Evolutionary conservation across 164 flowering plant genomes (phyloP), one percentile per base, ranked within the genome.

Genomic region (Taxillus chinensis): DNA sequence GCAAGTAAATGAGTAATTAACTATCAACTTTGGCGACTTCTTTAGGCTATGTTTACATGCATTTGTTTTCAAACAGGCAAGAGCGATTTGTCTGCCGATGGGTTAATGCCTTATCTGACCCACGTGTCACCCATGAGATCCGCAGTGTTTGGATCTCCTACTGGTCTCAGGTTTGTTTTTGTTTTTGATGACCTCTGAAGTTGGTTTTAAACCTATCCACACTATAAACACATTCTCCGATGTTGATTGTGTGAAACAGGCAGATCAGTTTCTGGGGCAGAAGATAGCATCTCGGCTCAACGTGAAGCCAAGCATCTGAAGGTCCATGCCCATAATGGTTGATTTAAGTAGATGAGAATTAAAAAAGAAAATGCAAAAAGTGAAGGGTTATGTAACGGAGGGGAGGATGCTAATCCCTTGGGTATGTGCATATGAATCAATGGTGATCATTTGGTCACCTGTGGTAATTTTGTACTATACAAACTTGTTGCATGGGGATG

Each of bases 111-210:
- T 59, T 89, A 57, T 82, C 96, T 48, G 98, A 92, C 57, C 86
- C 90, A 6, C 85, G 96, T 51, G 83, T 89, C 65, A 92, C 98
- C 58, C 89, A 86, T 62, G 98, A 89, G 70, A 79, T 92, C 68
- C 83, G 90, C 64, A 70, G 76, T 70, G 83, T 85, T 65, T 92
- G 98, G 98, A 67, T 92, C 73, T 79, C 95, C 17, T 89, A 83
- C 79, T 87, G 90, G 91, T 65, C 92, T 74, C 95, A 86, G 89
- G 98, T 89, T 5, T 38, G 41, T 4, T 40, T 11, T 62, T 67
- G 49, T 42, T 9, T 4, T 17, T 62, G 37, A 27, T 11, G n/a
- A 9, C 42, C 43, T 38, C 37, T 5, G 0, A 49, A 12, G 13
- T 49, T n/a, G 4, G 13, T 49, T 9, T 7, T 0, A n/a, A 49